Base-by-base conservation (phyloP, 495 filamentous ascomycete genomes). In the Neurospora discreta region DNA sequence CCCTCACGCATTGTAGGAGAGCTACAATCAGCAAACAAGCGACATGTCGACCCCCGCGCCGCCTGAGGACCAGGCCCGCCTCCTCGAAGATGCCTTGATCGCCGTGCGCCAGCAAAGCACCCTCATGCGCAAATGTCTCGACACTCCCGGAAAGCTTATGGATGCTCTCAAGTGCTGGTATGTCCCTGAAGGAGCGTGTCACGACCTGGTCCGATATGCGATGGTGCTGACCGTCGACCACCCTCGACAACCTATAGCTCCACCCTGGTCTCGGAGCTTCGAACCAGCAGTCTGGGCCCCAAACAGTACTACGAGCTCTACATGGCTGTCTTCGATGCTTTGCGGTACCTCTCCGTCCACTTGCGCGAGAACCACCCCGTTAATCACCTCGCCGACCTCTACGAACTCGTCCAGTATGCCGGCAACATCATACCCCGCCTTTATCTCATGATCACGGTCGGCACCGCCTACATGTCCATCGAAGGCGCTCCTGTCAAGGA, bases 271-370 rank as follows among this genome's bases (percentile, higher is more conserved):
- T 97, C 96, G 39, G 95, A 99, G 82, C 88, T 99, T 68, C 93
- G 95, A 78, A 98, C 95, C 16, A 95, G 94, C 80, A 97, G 92
- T 75, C 86, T 99, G 30, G 93, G 95, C 7, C 95, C 95, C 4
- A 99, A 99, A 79, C 95, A 98, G 81, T 99, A 99, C 85, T 99
- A 99, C 81, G 95, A 99, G 82, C 88, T 99, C 72, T 99, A 99
- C 85, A 99, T 99, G 95, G 88, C 95, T 73, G 92, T 98, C 70
- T 99, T 99, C 82, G 95, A 99, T 85, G 96, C 95, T 75, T 81
- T 99, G 79, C 93, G 95, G 80, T 95, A 98, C 82, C 92, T 99
- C 69, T 95, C 94, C 46, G 91, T 96, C 71, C 97, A 98, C 83
- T 89, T 99, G 41, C 94, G 93, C 78, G 95, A 99, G 80, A 97